Evolutionary conservation across 345 rosid species (phyloP), one percentile per base, ranked within the genome.

Genomic region (Gossypium herbaceum): DNA sequence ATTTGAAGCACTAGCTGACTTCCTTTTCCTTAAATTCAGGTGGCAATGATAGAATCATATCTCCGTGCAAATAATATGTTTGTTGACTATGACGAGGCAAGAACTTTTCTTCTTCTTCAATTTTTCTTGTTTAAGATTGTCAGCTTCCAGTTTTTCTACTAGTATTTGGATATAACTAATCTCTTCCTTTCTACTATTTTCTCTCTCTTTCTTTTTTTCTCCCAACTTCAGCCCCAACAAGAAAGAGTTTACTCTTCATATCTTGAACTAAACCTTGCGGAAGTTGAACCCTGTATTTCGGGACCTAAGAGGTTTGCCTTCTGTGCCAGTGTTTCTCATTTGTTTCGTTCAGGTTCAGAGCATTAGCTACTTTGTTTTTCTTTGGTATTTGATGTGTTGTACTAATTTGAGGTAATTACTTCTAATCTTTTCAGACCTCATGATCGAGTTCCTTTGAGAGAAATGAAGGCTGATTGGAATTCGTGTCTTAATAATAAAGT

Each of bases 381-480:
- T 45, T 68, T 16, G 34, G 7, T 6, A 0, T 55, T 44, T 11
- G 7, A 9, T 51, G 22, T 51, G 45, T 65, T 48, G 25, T 64
- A 3, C 48, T 39, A 39, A 0, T 51, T 52, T n/a, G 43, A 58
- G 10, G 22, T 76, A 2, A 29, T 9, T 16, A 13, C 79, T 74
- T 5, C 73, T 75, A 10, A 74, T 81, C 73, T 75, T 81, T 71
- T 51, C 84, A 95, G 99, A 83, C 99, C 99, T 79, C 99, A 95
- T 74, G 99, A 93, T 75, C 93, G 99, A 65, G 98, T 95, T 81
- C 82, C 93, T 72, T 80, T 95, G 84, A 95, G 81, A 80, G 93
- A 89, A 74, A 95, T 95, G 99, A 95, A 95, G 86, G 87, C 87
- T n/a, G 99, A 95, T 81, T 95, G 99, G 99, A 94, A 86, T 82